Evolutionary conservation across 2,329 filamentous ascomycete species (phyloP).

Genomic region (Thielaviopsis ethacetica): DNA sequence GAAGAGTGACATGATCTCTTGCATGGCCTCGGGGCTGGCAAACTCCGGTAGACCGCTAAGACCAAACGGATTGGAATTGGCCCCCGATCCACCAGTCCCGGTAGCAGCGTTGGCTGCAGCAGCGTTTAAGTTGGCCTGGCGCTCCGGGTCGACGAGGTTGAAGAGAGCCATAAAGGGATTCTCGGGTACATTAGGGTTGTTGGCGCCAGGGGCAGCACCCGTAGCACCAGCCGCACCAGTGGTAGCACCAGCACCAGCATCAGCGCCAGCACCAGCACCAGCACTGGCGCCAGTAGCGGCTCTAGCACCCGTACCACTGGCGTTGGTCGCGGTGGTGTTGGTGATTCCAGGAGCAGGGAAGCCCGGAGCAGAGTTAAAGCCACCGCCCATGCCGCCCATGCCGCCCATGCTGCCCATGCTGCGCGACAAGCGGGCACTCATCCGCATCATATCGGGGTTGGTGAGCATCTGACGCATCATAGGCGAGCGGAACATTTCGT

Average conservation of each 20-base stretch:
- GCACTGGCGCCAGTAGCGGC: background rate
- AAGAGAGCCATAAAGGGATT: conserved; percentile 25
- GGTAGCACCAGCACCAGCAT: conserved; percentile 14
- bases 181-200: conserved; percentile 11
- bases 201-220: background rate
- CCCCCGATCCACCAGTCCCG: background rate
- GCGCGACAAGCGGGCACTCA: conserved; percentile 56
- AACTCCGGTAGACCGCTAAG: background rate
- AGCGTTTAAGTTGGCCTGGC: conserved; percentile 3
- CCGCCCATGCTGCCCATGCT: conserved; percentile 40
- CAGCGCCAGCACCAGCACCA: conserved; percentile 8
- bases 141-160: background rate
- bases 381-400: background rate
- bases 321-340: conserved; percentile 47
- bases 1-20: conserved; percentile 6
- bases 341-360: conserved; percentile 90
- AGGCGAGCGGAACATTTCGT: conserved; percentile 76
- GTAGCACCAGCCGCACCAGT: conserved; percentile 5
- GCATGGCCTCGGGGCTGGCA: conserved; percentile 6
- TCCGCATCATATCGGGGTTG: conserved; percentile 68
- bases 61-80: conserved; percentile 6
- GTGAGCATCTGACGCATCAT: conserved; percentile 86
- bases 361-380: conserved; percentile 28
- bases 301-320: conserved; percentile 15
- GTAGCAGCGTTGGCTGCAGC: conserved; percentile 2